Conservation (phyloP, 257 asterid genomes). For the Lycium barbarum region DNA sequence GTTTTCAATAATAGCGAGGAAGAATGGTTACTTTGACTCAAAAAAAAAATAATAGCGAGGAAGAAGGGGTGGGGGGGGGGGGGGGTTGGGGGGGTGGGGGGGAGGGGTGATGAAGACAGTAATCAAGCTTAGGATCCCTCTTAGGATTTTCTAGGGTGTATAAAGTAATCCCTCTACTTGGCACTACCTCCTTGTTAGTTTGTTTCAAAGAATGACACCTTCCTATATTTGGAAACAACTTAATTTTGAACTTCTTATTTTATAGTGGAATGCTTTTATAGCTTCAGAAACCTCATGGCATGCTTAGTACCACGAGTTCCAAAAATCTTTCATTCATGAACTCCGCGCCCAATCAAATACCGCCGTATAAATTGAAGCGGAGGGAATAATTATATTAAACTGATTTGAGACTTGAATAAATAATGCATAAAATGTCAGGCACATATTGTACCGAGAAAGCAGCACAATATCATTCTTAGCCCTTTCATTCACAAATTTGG, state of each 20-base stretch:
- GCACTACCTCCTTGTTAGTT: background rate
- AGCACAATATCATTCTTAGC: conserved; percentile 82
- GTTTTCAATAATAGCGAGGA: background rate
- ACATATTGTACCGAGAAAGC: conserved; percentile 71
- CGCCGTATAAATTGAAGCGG: background rate
- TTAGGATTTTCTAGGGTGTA: background rate
- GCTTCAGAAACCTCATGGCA: background rate
- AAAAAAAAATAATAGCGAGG: no score
- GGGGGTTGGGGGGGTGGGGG: no score
- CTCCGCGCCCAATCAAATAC: background rate
- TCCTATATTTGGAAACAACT: background rate
- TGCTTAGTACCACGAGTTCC: background rate
- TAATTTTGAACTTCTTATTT: background rate
- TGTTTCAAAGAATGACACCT: background rate
- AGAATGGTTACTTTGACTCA: no score
- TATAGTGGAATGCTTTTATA: background rate
- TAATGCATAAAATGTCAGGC: conserved; percentile 16
- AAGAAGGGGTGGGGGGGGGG: no score
- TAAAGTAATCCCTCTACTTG: background rate
- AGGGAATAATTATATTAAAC: background rate
- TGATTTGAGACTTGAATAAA: background rate
- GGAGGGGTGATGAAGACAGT: background rate
- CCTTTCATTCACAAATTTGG: conserved; percentile 85
- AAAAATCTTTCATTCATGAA: background rate
- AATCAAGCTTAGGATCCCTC: background rate